Evolutionary conservation across 2,329 filamentous ascomycete genomes (phyloP), one percentile per base, ranked within the genome.

Genomic region (Penicillium sumatraense): DNA sequence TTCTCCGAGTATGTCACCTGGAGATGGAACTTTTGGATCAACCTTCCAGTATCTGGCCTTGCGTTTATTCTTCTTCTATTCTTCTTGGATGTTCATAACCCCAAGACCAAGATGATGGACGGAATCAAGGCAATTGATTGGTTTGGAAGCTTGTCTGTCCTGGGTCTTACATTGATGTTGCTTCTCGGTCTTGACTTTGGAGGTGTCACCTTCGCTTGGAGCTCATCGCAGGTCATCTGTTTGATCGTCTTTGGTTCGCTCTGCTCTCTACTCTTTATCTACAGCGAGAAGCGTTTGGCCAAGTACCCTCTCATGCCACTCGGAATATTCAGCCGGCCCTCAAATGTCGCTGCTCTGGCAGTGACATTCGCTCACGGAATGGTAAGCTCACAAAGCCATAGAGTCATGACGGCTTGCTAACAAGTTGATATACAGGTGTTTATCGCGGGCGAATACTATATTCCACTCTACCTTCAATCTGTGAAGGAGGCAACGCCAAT

Each of bases 391-490:
- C 2, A 16, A 6, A n/a, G n/a, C n/a, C n/a, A n/a, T n/a, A n/a
- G n/a, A n/a, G n/a, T n/a, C n/a, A n/a, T n/a, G n/a, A n/a, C n/a
- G n/a, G n/a, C 18, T 13, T 23, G 21, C 16, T 24, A 10, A 31
- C 6, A 11, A n/a, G n/a, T 11, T 24, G 24, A 10, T 21, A 75
- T 67, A 53, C 76, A 86, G 64, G 82, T 85, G 29, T 89, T 88
- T 70, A 87, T 89, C 36, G 84, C 81, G 0, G 80, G 80, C 1
- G 83, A 86, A 47, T 92, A 90, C 72, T 92, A 89, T 64, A 77
- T 91, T 23, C 89, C 89, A 0, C 78, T 91, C 0, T 92, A 88
- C 72, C 87, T 90, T 51, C 89, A 93, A 68, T 82, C 86, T 2
- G 88, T 87, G 0, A 80, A 87, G 2, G 80, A 81, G 48, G 84